A percentile compares a stretch with the other conserved stretches of the same genome.
phyloP scores from a whole-genome alignment of 129 eudicot genomes.

The Centaurea solstitialis region DNA sequence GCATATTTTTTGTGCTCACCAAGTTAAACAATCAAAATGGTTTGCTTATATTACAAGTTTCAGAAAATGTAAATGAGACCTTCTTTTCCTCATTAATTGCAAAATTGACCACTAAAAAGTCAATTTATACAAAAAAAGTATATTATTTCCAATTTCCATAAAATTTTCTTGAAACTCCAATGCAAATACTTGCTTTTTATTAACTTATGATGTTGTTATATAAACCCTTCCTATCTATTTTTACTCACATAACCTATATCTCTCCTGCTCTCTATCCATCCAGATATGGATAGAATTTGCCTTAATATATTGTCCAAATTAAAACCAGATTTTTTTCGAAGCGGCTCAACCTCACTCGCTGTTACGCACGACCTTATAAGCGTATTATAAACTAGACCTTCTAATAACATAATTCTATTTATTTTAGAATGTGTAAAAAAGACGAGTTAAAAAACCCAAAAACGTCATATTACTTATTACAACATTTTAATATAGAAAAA shows the following conservation, averaged over 20 bases:
- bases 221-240: no score
- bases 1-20: not conserved
- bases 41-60: slow-evolving; percentile 16
- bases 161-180: slow-evolving; percentile 4
- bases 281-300: no score
- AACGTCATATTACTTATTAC: not conserved
- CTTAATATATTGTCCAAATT: not conserved
- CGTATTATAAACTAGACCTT: no score
- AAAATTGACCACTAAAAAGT: slow-evolving; percentile 25
- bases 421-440: no score
- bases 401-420: no score
- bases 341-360: no score
- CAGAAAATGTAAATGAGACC: slow-evolving; percentile 14
- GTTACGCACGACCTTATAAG: no score
- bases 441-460: no score
- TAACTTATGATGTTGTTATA: no score
- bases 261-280: no score
- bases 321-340: not conserved
- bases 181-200: slow-evolving; percentile 22
- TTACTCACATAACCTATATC: no score
- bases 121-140: slow-evolving; percentile 20
- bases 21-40: not conserved
- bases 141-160: slow-evolving; percentile 10
- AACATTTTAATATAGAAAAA: not conserved
- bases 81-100: slow-evolving; percentile 24